These are phyloP conservation scores for Penicillium verhagenii DNA, from an alignment of 495 filamentous ascomycete species.

Conservation along the genomic window DNA sequence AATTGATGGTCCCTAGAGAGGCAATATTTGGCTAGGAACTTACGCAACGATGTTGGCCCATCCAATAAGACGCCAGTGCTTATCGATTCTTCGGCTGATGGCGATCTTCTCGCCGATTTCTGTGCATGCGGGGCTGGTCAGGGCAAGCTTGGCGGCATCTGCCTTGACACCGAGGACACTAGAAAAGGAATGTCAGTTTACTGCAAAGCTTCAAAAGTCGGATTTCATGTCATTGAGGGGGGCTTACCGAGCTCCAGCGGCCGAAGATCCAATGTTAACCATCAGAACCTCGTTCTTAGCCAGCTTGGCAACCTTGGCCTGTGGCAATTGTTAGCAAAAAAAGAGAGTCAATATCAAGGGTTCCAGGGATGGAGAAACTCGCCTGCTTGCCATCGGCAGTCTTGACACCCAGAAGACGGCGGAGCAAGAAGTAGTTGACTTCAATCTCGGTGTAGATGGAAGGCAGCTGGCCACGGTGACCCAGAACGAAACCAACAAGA, in stretches of 20 bases:
- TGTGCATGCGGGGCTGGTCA: constrained; percentile 90
- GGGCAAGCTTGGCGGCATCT: constrained; percentile 86
- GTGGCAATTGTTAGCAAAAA: not conserved
- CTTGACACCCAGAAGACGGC: constrained; percentile 91
- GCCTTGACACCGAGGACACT: constrained; percentile 87
- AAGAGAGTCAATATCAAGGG: not conserved
- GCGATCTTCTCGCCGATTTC: constrained; percentile 97
- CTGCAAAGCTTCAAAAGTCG: not conserved
- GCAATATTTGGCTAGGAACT: constrained; percentile 29
- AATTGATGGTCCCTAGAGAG: constrained; percentile 11
- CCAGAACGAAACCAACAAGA: constrained; percentile 96
- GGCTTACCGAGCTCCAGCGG: constrained; percentile 76
- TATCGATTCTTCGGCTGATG: constrained; percentile 91
- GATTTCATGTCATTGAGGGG: not conserved
- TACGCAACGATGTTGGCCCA: constrained; percentile 89
- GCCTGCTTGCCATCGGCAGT: constrained; percentile 94
- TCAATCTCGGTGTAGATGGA: constrained; percentile 97
- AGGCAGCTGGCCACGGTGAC: constrained; percentile 85
- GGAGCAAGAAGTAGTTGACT: constrained; percentile 97
- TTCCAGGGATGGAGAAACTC: not conserved
- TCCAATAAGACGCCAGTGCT: constrained; percentile 97
- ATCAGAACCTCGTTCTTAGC: constrained; percentile 96
- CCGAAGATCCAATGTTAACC: constrained; percentile 98
- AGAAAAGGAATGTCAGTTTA: not conserved
- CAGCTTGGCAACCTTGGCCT: constrained; percentile 93